Conservation (phyloP, 441 rosid genomes). For the Sinapis alba region DNA sequence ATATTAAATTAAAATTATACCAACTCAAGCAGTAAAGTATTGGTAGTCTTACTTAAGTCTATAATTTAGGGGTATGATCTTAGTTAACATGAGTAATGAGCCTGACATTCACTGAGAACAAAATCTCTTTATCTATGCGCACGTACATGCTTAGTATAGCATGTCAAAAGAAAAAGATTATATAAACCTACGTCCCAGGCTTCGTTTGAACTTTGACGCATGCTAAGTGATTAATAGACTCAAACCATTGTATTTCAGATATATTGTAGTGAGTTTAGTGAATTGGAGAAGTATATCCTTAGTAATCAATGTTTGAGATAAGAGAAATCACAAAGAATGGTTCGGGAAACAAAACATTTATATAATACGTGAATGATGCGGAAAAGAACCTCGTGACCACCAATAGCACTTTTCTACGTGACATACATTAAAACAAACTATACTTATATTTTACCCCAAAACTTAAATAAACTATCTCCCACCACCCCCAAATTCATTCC, state of each 20-base stretch:
- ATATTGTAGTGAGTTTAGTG: background rate
- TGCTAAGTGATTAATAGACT: background rate
- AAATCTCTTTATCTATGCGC: background rate
- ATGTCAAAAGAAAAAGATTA: background rate
- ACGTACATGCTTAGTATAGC: background rate
- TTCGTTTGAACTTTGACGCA: background rate
- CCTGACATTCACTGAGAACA: no score
- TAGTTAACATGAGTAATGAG: no score
- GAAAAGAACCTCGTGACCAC: slow-evolving; percentile 36
- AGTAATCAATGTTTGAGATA: slow-evolving; percentile 1
- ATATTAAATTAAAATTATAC: no score
- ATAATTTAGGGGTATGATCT: no score
- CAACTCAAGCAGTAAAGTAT: no score
- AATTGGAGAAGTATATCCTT: background rate
- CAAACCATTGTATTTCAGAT: background rate
- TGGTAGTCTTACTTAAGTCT: no score
- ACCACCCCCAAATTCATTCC: slow-evolving; percentile 36
- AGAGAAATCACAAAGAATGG: slow-evolving; percentile 2
- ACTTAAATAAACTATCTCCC: slow-evolving; percentile 21
- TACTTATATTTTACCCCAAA: slow-evolving; percentile 21
- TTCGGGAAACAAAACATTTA: slow-evolving; percentile 11
- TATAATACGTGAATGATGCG: slow-evolving; percentile 19
- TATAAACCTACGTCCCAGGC: background rate
- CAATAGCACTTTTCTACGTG: slow-evolving; percentile 41
- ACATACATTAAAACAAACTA: slow-evolving; percentile 31